phyloP scores from a whole-genome alignment of 2,329 filamentous ascomycete species.

The Microthyrium microscopicum region DNA sequence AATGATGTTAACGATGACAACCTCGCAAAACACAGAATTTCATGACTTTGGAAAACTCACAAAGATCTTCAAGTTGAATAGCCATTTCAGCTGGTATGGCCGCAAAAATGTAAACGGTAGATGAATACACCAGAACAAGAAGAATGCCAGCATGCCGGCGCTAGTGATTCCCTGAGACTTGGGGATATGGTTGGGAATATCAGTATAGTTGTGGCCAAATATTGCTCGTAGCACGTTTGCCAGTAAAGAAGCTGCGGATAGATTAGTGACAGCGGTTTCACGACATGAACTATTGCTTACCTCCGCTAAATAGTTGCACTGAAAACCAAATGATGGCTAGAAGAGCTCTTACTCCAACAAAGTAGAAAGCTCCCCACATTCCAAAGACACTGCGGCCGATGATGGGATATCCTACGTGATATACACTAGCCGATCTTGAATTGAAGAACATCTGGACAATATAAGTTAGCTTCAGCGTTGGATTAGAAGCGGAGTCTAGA shows the following conservation, averaged over 20 bases:
- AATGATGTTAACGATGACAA: too few relatives aligned
- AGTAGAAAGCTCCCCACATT: constrained; percentile 24
- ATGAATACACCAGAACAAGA: constrained; percentile 4
- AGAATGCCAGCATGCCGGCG: constrained; percentile 23
- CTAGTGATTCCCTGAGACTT: constrained; percentile 26
- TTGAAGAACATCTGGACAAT: too few relatives aligned
- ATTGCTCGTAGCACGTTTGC: not conserved
- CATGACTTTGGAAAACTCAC: too few relatives aligned
- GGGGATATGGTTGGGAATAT: not conserved
- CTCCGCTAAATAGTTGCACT: constrained; percentile 22
- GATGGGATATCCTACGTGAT: constrained; percentile 29
- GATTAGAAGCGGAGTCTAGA: too few relatives aligned
- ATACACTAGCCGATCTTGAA: too few relatives aligned
- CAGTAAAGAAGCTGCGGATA: too few relatives aligned
- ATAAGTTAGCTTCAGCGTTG: too few relatives aligned
- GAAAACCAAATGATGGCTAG: constrained; percentile 25
- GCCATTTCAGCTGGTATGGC: not conserved
- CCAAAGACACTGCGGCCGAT: constrained; percentile 24
- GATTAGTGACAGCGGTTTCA: too few relatives aligned
- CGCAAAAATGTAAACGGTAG: constrained; percentile 11
- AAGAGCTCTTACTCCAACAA: constrained; percentile 24
- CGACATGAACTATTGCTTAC: constrained; percentile 7
- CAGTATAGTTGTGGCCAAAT: not conserved
- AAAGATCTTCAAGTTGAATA: too few relatives aligned
- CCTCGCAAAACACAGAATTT: too few relatives aligned